phyloP scores from a whole-genome alignment of 2,329 filamentous ascomycete species.

The Colletotrichum lentis region DNA sequence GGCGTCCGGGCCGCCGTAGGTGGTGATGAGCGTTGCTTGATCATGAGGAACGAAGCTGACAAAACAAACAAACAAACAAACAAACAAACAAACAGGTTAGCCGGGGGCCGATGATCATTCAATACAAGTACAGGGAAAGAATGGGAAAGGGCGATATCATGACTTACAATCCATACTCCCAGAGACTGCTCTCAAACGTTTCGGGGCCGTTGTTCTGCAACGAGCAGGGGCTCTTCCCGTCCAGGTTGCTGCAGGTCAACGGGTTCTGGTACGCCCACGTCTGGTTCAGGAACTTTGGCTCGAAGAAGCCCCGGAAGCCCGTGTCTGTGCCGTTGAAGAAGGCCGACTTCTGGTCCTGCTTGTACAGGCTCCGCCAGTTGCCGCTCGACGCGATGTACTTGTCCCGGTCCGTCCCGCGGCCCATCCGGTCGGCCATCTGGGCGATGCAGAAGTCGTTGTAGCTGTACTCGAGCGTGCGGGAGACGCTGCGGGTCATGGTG shows the following conservation, averaged over 20 bases:
- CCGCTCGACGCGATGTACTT: slow-evolving; percentile 67
- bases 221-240: slow-evolving; percentile 65
- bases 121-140: too few species aligned
- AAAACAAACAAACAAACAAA: too few species aligned
- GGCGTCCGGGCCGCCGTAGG: slow-evolving; percentile 65
- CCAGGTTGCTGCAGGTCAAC: slow-evolving; percentile 65
- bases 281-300: slow-evolving; percentile 71
- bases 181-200: slow-evolving; percentile 76
- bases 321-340: slow-evolving; percentile 65
- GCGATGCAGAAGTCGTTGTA: slow-evolving; percentile 79
- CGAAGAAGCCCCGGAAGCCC: slow-evolving; percentile 74
- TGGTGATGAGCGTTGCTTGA: slow-evolving; percentile 61
- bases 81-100: too few species aligned
- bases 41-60: slow-evolving; percentile 64
- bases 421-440: slow-evolving; percentile 66
- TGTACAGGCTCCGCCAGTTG: slow-evolving; percentile 75
- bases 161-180: slow-evolving; percentile 75
- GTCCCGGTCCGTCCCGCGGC: slow-evolving; percentile 61
- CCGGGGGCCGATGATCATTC: too few species aligned
- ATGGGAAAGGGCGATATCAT: too few species aligned
- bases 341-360: slow-evolving; percentile 63
- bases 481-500: slow-evolving; percentile 74
- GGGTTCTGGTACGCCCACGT: slow-evolving; percentile 77
- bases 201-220: slow-evolving; percentile 69
- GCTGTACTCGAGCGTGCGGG: slow-evolving; percentile 78